Base-by-base conservation (phyloP, 2,329 filamentous ascomycete genomes). In the Lasiodiplodia gonubiensis region DNA sequence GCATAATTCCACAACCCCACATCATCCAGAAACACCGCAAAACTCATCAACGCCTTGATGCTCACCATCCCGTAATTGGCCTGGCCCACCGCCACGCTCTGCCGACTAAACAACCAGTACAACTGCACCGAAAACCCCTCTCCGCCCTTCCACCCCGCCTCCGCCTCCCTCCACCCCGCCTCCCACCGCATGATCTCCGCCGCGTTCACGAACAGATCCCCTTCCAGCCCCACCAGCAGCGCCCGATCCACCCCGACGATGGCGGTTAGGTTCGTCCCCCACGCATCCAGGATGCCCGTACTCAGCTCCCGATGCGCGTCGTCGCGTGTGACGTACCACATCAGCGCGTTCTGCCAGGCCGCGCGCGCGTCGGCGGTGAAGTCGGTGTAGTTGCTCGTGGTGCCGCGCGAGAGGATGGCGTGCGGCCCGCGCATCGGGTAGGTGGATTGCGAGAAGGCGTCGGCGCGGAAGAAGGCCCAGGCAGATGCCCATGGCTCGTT, bases 111-210 rank as follows among this genome's bases (percentile, higher is more conserved):
- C 0, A 81, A 72, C 78, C 79, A 81, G 68, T 82, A 82, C 1
- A 81, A 71, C 71, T 80, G 78, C 57, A 74, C 79, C 8, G 74
- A 75, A 68, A 81, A 81, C 1, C 80, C 80, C 1, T 70, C 72
- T 0, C 75, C 75, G 2, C 80, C 80, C n/a, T 72, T 68, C 71
- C 71, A 74, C n/a, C 66, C 71, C 0, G 78, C 74, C 2, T 79
- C 78, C 2, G 68, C 33, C 67, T 82, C 80, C 0, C 71, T 71
- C 80, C 80, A 82, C 25, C 72, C 71, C 8, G 78, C 80, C 68
- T 82, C 80, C 78, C 79, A 81, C 35, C 80, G 76, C 79, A 82
- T 80, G 35, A 82, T 81, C 70, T 82, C 80, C 0, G 79, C 81
- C 0, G 80, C 80, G 39, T 82, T 82, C 23, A 75, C 79, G 10